phyloP scores from a whole-genome alignment of 1,139 yeast genomes.

The Scheffersomyces parashehatae region DNA sequence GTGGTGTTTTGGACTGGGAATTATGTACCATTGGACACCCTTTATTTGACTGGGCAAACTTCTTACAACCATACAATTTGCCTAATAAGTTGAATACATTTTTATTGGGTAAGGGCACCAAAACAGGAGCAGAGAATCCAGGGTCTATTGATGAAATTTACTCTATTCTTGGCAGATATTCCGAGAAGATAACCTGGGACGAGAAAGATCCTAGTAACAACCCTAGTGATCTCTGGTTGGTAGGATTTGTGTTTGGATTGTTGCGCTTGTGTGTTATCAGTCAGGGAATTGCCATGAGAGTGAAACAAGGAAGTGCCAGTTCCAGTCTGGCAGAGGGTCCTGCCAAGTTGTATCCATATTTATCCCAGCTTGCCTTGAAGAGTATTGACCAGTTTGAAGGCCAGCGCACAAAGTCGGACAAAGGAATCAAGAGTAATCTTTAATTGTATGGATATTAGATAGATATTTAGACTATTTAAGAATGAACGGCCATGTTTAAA shows the following conservation, averaged over 20 bases:
- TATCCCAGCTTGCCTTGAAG: slow-evolving; percentile 39
- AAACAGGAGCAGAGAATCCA: slow-evolving; percentile 37
- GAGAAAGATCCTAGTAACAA: slow-evolving; percentile 34
- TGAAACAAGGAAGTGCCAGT: slow-evolving; percentile 58
- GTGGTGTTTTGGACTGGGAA: slow-evolving; percentile 71
- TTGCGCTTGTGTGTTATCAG: slow-evolving; percentile 60
- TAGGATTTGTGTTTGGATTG: slow-evolving; percentile 62
- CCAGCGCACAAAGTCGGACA: too few species aligned
- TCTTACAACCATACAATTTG: slow-evolving; percentile 57
- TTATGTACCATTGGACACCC: slow-evolving; percentile 71
- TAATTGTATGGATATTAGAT: too few species aligned
- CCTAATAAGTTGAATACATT: slow-evolving; percentile 37
- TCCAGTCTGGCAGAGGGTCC: slow-evolving; percentile 53
- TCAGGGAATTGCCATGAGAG: slow-evolving; percentile 69
- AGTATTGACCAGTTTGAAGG: slow-evolving; percentile 9
- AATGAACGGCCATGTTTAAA: too few species aligned
- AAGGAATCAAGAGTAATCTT: too few species aligned
- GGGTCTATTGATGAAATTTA: slow-evolving; percentile 24
- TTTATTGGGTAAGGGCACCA: slow-evolving; percentile 20
- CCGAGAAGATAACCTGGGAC: slow-evolving; percentile 32
- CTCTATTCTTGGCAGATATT: neutral
- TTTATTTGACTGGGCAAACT: slow-evolving; percentile 61
- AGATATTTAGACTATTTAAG: too few species aligned
- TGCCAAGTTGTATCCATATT: slow-evolving; percentile 44
- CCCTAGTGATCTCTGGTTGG: slow-evolving; percentile 49